Conservation (phyloP, 768 basidiomycete species). For the Leccinellum luteum region DNA sequence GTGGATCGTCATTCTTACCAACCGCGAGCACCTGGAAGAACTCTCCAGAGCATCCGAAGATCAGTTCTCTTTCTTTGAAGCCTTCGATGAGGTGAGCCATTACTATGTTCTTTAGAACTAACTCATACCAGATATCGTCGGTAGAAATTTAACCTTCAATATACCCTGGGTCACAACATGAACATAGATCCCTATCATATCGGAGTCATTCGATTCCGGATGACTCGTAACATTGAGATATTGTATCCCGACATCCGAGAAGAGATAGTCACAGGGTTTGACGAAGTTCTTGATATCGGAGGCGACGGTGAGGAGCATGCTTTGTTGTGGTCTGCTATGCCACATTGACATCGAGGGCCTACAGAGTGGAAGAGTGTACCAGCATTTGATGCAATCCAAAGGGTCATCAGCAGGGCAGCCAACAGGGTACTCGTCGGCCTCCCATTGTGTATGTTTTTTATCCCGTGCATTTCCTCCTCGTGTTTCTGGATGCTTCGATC, state of each 20-base stretch:
- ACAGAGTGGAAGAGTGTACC: constrained; percentile 41
- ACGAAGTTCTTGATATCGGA: constrained; percentile 31
- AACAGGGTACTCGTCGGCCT: not conserved
- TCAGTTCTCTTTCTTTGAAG: constrained; percentile 34
- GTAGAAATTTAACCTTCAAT: constrained; percentile 35
- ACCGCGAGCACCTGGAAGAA: constrained; percentile 36
- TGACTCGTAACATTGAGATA: constrained; percentile 38
- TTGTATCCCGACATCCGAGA: constrained; percentile 42
- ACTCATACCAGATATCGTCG: not conserved
- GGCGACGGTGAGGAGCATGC: constrained; percentile 6
- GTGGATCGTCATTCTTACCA: constrained; percentile 41
- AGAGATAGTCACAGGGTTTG: constrained; percentile 42
- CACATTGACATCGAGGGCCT: not conserved
- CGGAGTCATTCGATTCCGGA: constrained; percentile 22
- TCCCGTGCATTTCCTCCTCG: not conserved
- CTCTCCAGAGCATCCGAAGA: constrained; percentile 35
- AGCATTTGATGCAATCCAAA: constrained; percentile 22
- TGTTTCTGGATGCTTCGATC: not conserved
- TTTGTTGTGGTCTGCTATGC: not conserved
- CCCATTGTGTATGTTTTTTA: not conserved
- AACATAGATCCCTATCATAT: constrained; percentile 28
- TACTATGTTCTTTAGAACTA: not conserved
- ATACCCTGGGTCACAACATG: constrained; percentile 36
- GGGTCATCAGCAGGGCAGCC: constrained; percentile 37
- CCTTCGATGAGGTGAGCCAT: constrained; percentile 33